Percentiles rank a stretch among this genome's conserved stretches.
Evolutionary conservation across 441 rosid genomes (phyloP).

Genomic region (Euphorbia schlechtendalii): DNA sequence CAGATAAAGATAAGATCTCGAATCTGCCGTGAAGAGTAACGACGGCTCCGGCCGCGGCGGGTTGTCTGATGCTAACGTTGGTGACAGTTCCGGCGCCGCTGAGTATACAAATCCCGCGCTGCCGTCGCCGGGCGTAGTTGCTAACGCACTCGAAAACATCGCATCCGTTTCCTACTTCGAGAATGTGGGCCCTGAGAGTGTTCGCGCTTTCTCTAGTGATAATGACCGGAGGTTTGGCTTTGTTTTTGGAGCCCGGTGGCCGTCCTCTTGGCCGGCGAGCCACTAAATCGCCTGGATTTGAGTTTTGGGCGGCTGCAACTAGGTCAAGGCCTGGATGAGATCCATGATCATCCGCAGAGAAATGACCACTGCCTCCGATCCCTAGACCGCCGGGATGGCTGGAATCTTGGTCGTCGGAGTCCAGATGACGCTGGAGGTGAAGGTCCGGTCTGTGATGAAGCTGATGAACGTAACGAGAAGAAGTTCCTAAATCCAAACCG

Average conservation of each 20-base stretch:
- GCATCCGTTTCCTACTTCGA: constrained; percentile 78
- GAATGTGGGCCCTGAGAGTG: constrained; percentile 88
- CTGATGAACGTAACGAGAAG: constrained; percentile 69
- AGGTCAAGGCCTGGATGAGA: constrained; percentile 45
- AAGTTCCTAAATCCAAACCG: constrained; percentile 76
- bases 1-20: constrained; percentile 81
- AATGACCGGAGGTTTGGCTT: constrained; percentile 82
- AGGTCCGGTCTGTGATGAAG: constrained; percentile 72
- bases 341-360: constrained; percentile 30
- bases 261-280: constrained; percentile 81
- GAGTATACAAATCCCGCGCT: constrained; percentile 78
- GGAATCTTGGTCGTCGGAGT: constrained; percentile 34
- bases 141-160: constrained; percentile 81
- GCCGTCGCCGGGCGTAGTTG: constrained; percentile 76
- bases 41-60: constrained; percentile 67
- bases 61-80: constrained; percentile 79
- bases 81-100: constrained; percentile 87
- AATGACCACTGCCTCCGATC: constrained; percentile 23
- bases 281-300: constrained; percentile 41
- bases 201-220: constrained; percentile 91
- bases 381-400: constrained; percentile 21
- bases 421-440: constrained; percentile 42
- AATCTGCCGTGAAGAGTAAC: constrained; percentile 79
- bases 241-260: constrained; percentile 89
- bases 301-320: constrained; percentile 26